A percentile compares a stretch with the other conserved stretches of the same genome.
Evolutionary conservation across 495 filamentous ascomycete species (phyloP).

Genomic region (Neurospora tetrasperma): DNA sequence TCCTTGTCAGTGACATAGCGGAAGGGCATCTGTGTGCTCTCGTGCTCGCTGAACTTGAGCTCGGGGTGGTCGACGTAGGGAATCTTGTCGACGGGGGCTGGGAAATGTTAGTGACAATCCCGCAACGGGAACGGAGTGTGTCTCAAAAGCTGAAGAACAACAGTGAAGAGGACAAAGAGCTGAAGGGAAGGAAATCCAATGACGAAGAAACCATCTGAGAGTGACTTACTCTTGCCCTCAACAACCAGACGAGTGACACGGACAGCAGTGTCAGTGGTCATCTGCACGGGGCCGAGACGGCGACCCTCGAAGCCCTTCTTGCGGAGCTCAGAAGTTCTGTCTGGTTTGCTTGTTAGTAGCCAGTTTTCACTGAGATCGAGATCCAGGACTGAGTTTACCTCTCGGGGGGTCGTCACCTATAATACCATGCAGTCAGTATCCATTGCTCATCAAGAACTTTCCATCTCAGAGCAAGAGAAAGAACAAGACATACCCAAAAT

Average conservation of each 20-base stretch:
- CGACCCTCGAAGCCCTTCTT: conserved; percentile 87
- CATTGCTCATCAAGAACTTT: neutral
- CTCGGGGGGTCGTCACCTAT: conserved; percentile 88
- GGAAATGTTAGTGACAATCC: neutral
- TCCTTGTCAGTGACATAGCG: conserved; percentile 73
- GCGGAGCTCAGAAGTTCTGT: conserved; percentile 85
- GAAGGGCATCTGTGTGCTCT: conserved; percentile 95
- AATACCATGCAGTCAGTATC: conserved; percentile 3
- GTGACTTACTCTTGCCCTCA: conserved; percentile 59
- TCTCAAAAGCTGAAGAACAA: neutral
- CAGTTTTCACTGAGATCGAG: neutral
- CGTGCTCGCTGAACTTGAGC: conserved; percentile 77
- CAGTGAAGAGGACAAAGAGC: neutral
- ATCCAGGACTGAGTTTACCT: conserved; percentile 45
- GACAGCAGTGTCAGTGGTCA: conserved; percentile 97
- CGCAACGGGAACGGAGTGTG: neutral
- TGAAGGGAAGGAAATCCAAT: neutral
- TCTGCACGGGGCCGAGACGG: conserved; percentile 83
- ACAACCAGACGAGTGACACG: conserved; percentile 84
- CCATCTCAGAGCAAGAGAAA: neutral
- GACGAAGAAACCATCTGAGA: neutral
- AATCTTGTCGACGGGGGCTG: conserved; percentile 66
- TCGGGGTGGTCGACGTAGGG: conserved; percentile 81
- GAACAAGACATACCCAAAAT: conserved; percentile 63
- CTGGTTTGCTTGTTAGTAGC: conserved; percentile 32